These are phyloP conservation scores for Ambrosiella cleistominuta DNA, from an alignment of 2,329 filamentous ascomycete genomes.

Conservation along the genomic window DNA sequence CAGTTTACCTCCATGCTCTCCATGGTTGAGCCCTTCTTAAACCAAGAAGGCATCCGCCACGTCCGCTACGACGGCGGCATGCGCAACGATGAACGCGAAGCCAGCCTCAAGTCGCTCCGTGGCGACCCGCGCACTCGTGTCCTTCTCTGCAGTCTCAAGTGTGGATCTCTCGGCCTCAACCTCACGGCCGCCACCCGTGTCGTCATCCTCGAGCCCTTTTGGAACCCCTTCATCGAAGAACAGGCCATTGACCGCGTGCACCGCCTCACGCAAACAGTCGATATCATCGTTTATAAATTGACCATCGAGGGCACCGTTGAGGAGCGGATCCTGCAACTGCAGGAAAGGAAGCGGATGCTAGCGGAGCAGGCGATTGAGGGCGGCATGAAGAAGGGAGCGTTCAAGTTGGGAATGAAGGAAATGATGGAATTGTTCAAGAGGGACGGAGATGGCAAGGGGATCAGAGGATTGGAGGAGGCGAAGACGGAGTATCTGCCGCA, in stretches of 20 bases:
- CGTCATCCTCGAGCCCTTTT: constrained; percentile 92
- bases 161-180: constrained; percentile 82
- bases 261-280: constrained; percentile 87
- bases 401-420: constrained; percentile 82
- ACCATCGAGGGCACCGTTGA: constrained; percentile 78
- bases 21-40: constrained; percentile 81
- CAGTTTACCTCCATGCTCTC: constrained; percentile 98
- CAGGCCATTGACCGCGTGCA: constrained; percentile 98
- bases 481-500: constrained; percentile 14
- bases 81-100: constrained; percentile 83
- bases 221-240: constrained; percentile 99
- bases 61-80: constrained; percentile 90
- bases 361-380: constrained; percentile 85
- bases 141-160: constrained; percentile 83
- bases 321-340: constrained; percentile 82
- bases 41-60: constrained; percentile 54
- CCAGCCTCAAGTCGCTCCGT: constrained; percentile 59
- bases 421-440: constrained; percentile 78
- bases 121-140: constrained; percentile 61
- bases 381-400: constrained; percentile 50
- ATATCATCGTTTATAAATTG: constrained; percentile 89
- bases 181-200: constrained; percentile 85
- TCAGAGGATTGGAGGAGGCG: constrained; percentile 8
- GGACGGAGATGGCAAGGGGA: constrained; percentile 8
- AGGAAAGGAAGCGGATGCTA: constrained; percentile 81